Percentiles rank a stretch among this genome's conserved stretches.
These are phyloP conservation scores for Eimeria necatrix DNA, from an alignment of 169 alveolate species.

Conservation along the genomic window DNA sequence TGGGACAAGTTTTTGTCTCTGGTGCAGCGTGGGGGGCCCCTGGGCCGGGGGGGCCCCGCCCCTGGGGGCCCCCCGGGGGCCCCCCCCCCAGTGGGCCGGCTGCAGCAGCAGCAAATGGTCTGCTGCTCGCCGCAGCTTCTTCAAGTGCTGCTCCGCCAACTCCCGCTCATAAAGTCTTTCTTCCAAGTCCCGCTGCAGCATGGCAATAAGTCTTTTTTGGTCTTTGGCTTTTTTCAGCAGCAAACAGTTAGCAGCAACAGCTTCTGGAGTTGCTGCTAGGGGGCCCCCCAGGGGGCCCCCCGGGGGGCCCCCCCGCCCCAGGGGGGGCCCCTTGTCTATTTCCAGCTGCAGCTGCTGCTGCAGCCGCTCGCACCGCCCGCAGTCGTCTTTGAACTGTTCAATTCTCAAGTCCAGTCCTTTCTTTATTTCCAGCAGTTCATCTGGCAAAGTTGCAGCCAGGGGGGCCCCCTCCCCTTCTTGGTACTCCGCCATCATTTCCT, in stretches of 20 bases:
- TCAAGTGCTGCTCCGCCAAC: background rate
- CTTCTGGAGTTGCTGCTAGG: background rate
- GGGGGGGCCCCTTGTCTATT: background rate
- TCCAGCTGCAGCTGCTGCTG: background rate
- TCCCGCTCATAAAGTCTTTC: background rate
- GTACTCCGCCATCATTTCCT: background rate
- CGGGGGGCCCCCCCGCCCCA: background rate
- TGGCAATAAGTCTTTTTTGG: background rate
- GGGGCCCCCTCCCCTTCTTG: background rate
- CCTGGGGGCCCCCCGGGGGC: background rate
- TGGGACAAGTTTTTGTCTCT: background rate
- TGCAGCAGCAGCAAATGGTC: background rate
- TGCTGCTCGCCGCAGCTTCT: background rate
- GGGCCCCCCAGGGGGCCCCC: too few relatives aligned
- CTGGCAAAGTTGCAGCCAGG: background rate
- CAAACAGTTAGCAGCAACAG: background rate
- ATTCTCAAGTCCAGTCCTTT: background rate
- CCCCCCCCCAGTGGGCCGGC: background rate
- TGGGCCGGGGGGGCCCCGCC: background rate
- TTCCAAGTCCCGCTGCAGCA: conserved; percentile 34
- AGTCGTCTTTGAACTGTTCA: background rate
- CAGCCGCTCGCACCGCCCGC: background rate
- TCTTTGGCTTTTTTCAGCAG: background rate
- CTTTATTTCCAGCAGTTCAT: background rate
- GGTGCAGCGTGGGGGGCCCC: conserved; percentile 4